These are phyloP conservation scores for Centaurea solstitialis DNA, from an alignment of 129 eudicot species.

Conservation along the genomic window DNA sequence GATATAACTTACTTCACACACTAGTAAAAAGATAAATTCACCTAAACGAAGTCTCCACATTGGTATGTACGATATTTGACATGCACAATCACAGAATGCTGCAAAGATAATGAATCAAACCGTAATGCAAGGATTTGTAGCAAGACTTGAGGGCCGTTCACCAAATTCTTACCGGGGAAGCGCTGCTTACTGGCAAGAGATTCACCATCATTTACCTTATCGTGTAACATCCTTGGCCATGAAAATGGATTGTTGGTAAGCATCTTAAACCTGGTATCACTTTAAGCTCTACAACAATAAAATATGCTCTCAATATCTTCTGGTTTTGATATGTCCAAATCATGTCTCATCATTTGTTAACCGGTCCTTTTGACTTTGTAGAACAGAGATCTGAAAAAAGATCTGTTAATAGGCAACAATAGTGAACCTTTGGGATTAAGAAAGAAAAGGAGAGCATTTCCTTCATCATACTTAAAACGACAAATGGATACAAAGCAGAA, in stretches of 20 bases:
- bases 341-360: slow-evolving; percentile 14
- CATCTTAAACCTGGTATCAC: background rate
- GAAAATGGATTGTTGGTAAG: too few relatives aligned
- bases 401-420: background rate
- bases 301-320: background rate
- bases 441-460: background rate
- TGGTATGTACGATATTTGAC: background rate
- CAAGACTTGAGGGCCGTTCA: background rate
- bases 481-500: slow-evolving; percentile 24
- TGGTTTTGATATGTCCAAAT: background rate
- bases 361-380: background rate
- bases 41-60: background rate
- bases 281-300: background rate
- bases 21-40: background rate
- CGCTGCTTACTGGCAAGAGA: too few relatives aligned
- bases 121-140: background rate
- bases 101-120: slow-evolving; percentile 13
- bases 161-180: too few relatives aligned
- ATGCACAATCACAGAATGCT: background rate
- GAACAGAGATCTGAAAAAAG: slow-evolving; percentile 13
- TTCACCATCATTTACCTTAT: too few relatives aligned
- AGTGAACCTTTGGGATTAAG: slow-evolving; percentile 2
- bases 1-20: background rate
- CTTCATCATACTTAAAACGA: slow-evolving; percentile 23
- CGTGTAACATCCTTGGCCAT: too few relatives aligned